Percentiles rank a stretch among this genome's conserved stretches.
Evolutionary conservation across 192 early-diverging fungal genomes (phyloP).

Genomic region (Entomortierella parvispora): DNA sequence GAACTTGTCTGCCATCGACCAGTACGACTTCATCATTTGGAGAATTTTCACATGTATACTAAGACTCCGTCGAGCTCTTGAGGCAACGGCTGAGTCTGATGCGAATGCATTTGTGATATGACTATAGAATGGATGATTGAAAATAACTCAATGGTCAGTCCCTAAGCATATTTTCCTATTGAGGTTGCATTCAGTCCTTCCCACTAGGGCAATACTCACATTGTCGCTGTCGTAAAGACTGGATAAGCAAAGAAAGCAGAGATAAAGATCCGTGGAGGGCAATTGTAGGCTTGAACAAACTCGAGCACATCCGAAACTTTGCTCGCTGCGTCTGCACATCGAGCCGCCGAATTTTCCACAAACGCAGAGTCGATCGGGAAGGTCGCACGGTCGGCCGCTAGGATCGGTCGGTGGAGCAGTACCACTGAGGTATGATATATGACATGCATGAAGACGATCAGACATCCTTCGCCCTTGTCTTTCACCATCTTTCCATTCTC

Average conservation of each 20-base stretch:
- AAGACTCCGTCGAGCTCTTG: conserved; percentile 53
- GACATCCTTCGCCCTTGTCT: conserved; percentile 32
- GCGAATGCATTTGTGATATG: conserved; percentile 60
- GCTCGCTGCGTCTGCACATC: conserved; percentile 55
- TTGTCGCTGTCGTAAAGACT: conserved; percentile 61
- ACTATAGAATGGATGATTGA: conserved; percentile 6
- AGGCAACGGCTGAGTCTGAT: conserved; percentile 36
- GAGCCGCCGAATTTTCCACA: conserved; percentile 44
- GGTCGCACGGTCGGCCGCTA: conserved; percentile 37
- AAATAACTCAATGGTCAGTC: neutral
- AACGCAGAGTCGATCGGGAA: conserved; percentile 41
- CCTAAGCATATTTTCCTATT: neutral
- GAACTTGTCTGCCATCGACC: conserved; percentile 65
- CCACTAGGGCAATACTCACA: conserved; percentile 17
- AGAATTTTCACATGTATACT: conserved; percentile 55
- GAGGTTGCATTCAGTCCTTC: neutral
- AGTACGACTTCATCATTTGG: conserved; percentile 55
- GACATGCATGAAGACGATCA: conserved; percentile 55
- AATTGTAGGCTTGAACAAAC: conserved; percentile 36
- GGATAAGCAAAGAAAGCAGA: conserved; percentile 61
- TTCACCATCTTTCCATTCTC: conserved; percentile 51
- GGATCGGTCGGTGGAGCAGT: conserved; percentile 58
- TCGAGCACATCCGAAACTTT: conserved; percentile 53
- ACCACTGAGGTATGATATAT: conserved; percentile 59
- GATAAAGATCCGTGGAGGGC: conserved; percentile 29